Conservation (phyloP, 2,329 filamentous ascomycete genomes). For the Pseudogymnoascus sp. region DNA sequence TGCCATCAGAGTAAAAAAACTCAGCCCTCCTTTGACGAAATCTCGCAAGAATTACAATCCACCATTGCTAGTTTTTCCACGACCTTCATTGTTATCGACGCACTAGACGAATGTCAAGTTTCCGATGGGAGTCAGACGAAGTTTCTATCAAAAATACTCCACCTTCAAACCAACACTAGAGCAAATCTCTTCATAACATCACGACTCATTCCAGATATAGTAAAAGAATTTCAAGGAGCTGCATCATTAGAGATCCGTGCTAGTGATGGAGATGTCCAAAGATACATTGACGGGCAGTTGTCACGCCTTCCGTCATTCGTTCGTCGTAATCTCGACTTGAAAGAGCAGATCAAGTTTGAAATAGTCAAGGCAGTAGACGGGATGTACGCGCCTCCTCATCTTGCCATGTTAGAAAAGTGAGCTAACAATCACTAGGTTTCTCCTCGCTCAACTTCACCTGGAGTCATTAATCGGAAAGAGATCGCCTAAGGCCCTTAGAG, state of each 20-base stretch:
- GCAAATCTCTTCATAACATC: slow-evolving; percentile 24
- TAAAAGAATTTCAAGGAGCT: slow-evolving; percentile 13
- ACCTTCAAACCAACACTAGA: slow-evolving; percentile 12
- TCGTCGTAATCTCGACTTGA: slow-evolving; percentile 14
- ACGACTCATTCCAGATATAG: slow-evolving; percentile 21
- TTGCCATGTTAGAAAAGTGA: not conserved
- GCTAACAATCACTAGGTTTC: slow-evolving; percentile 28
- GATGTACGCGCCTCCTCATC: slow-evolving; percentile 27
- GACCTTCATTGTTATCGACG: slow-evolving; percentile 19
- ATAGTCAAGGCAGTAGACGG: slow-evolving; percentile 26
- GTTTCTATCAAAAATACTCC: slow-evolving; percentile 14
- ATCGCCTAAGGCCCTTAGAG: slow-evolving; percentile 29
- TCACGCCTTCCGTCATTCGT: slow-evolving; percentile 17
- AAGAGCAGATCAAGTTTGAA: slow-evolving; percentile 18
- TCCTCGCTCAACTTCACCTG: slow-evolving; percentile 32
- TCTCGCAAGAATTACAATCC: slow-evolving; percentile 17
- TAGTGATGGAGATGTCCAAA: slow-evolving; percentile 26
- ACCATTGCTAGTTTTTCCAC: slow-evolving; percentile 18
- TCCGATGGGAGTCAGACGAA: slow-evolving; percentile 8
- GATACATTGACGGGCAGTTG: slow-evolving; percentile 26
- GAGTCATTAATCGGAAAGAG: slow-evolving; percentile 28
- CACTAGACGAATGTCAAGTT: slow-evolving; percentile 17
- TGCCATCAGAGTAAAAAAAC: slow-evolving; percentile 19
- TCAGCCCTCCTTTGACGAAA: slow-evolving; percentile 20
- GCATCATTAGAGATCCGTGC: slow-evolving; percentile 29